Evolutionary conservation across 768 basidiomycete species (phyloP).

Genomic region (Xerocomus spinulosus): DNA sequence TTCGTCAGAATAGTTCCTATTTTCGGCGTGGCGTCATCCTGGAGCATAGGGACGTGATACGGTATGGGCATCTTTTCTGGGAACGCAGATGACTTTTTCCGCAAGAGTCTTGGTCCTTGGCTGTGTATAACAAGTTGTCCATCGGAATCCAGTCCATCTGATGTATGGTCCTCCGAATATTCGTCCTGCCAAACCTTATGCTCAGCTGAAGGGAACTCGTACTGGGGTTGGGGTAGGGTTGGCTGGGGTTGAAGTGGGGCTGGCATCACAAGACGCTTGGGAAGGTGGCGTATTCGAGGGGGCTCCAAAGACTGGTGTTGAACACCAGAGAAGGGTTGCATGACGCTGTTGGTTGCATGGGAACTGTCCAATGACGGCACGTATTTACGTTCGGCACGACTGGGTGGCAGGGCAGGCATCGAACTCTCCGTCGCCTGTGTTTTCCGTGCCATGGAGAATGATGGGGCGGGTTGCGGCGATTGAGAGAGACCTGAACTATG

Average conservation of each 20-base stretch:
- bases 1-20: slow-evolving; percentile 8
- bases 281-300: slow-evolving; percentile 38
- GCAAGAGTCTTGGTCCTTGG: slow-evolving; percentile 17
- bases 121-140: slow-evolving; percentile 7
- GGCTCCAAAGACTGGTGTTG: slow-evolving; percentile 11
- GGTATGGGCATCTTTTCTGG: slow-evolving; percentile 27
- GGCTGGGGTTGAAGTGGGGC: slow-evolving; percentile 49
- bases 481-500: slow-evolving; percentile 6
- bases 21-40: slow-evolving; percentile 7
- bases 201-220: slow-evolving; percentile 7
- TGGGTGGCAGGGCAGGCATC: neutral
- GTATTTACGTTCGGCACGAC: slow-evolving; percentile 6
- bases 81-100: slow-evolving; percentile 23
- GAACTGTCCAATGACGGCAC: slow-evolving; percentile 9
- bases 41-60: slow-evolving; percentile 14
- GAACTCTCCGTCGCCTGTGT: slow-evolving; percentile 2
- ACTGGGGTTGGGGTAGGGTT: slow-evolving; percentile 10
- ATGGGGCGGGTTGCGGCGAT: slow-evolving; percentile 6
- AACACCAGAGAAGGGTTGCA: slow-evolving; percentile 4
- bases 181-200: slow-evolving; percentile 4
- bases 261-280: slow-evolving; percentile 72
- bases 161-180: slow-evolving; percentile 3
- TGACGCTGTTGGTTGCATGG: neutral
- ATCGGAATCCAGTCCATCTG: slow-evolving; percentile 1
- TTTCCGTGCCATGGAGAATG: slow-evolving; percentile 3